phyloP scores from a whole-genome alignment of 257 asterid species.

The Solanum etuberosum region DNA sequence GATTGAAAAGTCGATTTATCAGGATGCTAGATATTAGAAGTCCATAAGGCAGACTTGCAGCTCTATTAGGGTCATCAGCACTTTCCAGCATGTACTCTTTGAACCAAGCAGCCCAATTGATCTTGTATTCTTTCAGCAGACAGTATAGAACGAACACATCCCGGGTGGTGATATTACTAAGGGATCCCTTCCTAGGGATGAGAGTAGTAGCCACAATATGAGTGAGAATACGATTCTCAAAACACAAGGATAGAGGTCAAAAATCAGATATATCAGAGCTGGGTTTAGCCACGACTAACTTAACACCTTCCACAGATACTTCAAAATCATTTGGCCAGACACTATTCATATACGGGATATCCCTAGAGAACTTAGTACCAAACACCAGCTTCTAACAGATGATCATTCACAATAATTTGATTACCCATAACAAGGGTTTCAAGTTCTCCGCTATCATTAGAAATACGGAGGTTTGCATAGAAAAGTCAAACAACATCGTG shows the following conservation, averaged over 20 bases:
- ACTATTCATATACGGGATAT: too few relatives aligned
- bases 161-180: background rate
- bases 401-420: too few relatives aligned
- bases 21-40: background rate
- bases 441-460: too few relatives aligned
- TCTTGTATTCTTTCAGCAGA: too few relatives aligned
- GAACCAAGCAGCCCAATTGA: background rate
- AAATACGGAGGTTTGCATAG: fast-evolving
- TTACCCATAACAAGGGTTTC: too few relatives aligned
- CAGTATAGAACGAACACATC: too few relatives aligned
- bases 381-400: too few relatives aligned
- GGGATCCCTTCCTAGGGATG: background rate
- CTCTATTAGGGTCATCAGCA: background rate
- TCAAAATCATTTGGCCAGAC: too few relatives aligned
- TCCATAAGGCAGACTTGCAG: background rate
- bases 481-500: too few relatives aligned
- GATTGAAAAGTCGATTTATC: background rate
- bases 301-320: background rate
- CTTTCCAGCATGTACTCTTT: background rate
- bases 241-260: background rate
- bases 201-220: background rate
- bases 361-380: too few relatives aligned
- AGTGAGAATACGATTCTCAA: background rate
- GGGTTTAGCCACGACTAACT: background rate
- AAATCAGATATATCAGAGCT: background rate